phyloP scores from a whole-genome alignment of 163 green algal genomes.

The Trebouxia gelatinosa region DNA sequence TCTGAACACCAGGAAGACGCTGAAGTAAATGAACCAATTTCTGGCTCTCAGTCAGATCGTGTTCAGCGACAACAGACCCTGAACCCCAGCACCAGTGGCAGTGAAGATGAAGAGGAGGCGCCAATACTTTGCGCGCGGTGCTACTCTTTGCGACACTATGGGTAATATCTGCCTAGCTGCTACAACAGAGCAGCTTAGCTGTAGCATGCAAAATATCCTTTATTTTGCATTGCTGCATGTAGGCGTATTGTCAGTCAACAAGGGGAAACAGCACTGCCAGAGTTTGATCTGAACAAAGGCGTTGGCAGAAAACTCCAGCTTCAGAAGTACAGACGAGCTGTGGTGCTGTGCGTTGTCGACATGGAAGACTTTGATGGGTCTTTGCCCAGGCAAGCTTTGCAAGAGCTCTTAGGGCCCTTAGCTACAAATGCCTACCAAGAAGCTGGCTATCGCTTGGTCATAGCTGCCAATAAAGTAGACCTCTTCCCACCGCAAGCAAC shows the following conservation, averaged over 20 bases:
- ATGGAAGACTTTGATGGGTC: constrained; percentile 96
- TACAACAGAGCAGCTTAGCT: too few relatives aligned
- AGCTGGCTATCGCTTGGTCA: constrained; percentile 64
- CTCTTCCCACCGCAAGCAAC: constrained; percentile 70
- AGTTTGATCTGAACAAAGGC: constrained; percentile 84
- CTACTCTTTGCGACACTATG: too few relatives aligned
- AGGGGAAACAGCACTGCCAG: constrained; percentile 79
- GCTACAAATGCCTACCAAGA: constrained; percentile 19
- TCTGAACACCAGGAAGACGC: too few relatives aligned
- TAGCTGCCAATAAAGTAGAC: constrained; percentile 95
- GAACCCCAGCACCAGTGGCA: too few relatives aligned
- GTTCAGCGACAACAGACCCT: too few relatives aligned
- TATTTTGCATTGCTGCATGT: too few relatives aligned
- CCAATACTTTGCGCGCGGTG: too few relatives aligned
- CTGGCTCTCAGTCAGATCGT: too few relatives aligned
- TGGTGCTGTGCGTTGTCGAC: constrained; percentile 93
- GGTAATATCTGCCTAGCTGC: too few relatives aligned
- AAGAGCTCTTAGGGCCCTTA: constrained; percentile 40
- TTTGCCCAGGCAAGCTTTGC: constrained; percentile 75
- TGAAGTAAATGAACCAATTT: too few relatives aligned
- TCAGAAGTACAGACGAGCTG: constrained; percentile 64
- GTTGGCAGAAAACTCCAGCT: constrained; percentile 81
- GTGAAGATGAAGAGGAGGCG: too few relatives aligned
- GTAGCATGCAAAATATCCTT: too few relatives aligned
- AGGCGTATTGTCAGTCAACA: constrained; percentile 72